Evolutionary conservation across 306 rosid species (phyloP).

Genomic region (Hylodesmum podocarpum): DNA sequence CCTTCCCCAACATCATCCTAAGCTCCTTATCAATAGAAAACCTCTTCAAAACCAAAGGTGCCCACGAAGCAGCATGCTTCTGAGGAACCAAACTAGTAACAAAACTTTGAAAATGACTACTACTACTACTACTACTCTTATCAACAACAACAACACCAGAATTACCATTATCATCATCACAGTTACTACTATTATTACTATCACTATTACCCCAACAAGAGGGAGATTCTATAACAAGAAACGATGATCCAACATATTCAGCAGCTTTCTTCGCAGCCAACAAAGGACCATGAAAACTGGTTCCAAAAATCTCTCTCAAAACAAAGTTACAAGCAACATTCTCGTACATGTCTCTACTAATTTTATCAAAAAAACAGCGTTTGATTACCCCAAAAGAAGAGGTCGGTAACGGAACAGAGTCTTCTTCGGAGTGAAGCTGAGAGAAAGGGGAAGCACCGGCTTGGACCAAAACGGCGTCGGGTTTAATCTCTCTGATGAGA

Average conservation of each 20-base stretch:
- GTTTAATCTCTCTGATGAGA: slow-evolving; percentile 57
- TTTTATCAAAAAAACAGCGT: slow-evolving; percentile 63
- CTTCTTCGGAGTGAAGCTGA: slow-evolving; percentile 43
- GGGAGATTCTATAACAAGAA: slow-evolving; percentile 57
- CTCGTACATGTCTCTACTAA: slow-evolving; percentile 64
- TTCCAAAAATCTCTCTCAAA: slow-evolving; percentile 68
- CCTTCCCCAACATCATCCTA: slow-evolving; percentile 41
- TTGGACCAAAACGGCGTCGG: slow-evolving; percentile 77
- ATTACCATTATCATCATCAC: not conserved
- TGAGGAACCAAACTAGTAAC: slow-evolving; percentile 61
- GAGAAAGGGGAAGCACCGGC: slow-evolving; percentile 37
- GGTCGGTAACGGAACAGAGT: slow-evolving; percentile 48
- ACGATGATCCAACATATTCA: slow-evolving; percentile 56
- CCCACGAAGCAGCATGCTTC: slow-evolving; percentile 42
- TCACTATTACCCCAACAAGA: slow-evolving; percentile 18
- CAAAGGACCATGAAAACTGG: slow-evolving; percentile 66
- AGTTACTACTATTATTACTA: not conserved
- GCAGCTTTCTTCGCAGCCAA: slow-evolving; percentile 72
- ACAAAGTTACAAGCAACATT: slow-evolving; percentile 56
- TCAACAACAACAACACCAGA: slow-evolving; percentile 36
- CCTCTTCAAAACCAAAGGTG: slow-evolving; percentile 34
- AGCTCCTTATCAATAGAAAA: slow-evolving; percentile 43
- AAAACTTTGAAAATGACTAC: slow-evolving; percentile 40
- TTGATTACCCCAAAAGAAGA: slow-evolving; percentile 65
- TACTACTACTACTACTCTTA: no score